Base-by-base conservation (phyloP, 768 basidiomycete species). In the Brasilioporus rufonigricans region DNA sequence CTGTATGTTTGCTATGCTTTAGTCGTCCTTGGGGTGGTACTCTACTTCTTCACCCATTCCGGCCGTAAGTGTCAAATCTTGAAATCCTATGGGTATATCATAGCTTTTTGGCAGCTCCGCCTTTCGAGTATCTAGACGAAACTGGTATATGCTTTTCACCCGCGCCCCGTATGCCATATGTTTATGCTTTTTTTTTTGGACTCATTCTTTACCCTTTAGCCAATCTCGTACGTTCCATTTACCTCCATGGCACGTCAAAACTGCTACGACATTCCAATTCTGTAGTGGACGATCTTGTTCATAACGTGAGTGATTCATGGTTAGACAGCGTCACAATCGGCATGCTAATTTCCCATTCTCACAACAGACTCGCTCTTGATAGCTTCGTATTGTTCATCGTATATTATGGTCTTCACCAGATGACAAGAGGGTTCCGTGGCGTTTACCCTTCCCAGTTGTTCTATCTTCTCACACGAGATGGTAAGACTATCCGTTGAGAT, bases 281-380 rank as follows among this genome's bases (percentile, higher is more conserved):
- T 27, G 26, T 38, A 65, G 64, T 66, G 65, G 64, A 44, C 41
- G 21, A 44, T 55, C 41, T 48, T 57, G 56, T 31, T 52, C 4
- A 13, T 58, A 38, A 29, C 59, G 64, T 65, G 49, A 14, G 64
- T 52, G 9, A 32, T 33, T 19, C 29, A 16, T 10, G 4, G 2
- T 27, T 19, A 11, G 39, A 32, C 9, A n/a, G n/a, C n/a, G n/a
- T n/a, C n/a, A 9, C 3, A 9, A 8, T 39, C 5, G 1, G 1
- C 10, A 19, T 4, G 16, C 21, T 27, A 18, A 10, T 0, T 3
- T 23, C 52, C 53, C 21, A 56, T 36, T 8, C 5, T 10, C 2
- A 11, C 16, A 39, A 41, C 31, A 68, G 69, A 31, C n/a, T 66
- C 11, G 1, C 13, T 14, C 39, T 71, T 8, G 66, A 68, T n/a